Evolutionary conservation across 2,329 filamentous ascomycete genomes (phyloP), one percentile per base, ranked within the genome.

Genomic region (Chaetomiaceae sp.): DNA sequence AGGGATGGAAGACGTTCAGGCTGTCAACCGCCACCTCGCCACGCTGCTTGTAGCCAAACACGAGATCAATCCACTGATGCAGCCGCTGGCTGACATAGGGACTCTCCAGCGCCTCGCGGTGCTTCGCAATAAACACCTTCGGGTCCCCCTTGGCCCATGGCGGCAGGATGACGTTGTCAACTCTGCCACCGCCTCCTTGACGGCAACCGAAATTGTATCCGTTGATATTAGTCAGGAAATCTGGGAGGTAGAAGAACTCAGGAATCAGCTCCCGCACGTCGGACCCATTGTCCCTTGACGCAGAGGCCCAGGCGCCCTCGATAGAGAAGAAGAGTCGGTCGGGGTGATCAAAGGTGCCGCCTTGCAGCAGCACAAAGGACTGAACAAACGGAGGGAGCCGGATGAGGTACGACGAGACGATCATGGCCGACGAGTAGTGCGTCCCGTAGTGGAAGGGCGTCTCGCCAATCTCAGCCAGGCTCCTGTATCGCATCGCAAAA

Each of bases 361-460:
- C 93, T 67, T 99, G 93, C 2, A 99, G 79, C 8, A 97, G 74
- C 17, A 97, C 81, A 64, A 95, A 97, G 0, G 93, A 96, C 60
- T 97, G 89, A 20, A 96, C 92, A 65, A 97, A 99, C 0, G 93
- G 93, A 44, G 96, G 92, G 14, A 99, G 76, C 16, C 93, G 86
- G 62, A 99, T 96, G 35, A 99, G 78, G 63, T 96, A 99, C 0
- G 91, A 96, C 12, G 90, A 90, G 6, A 99, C 93, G 53, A 96
- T 96, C 93, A 97, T 99, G 7, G 93, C 93, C 2, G 93, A 97
- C 1, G 93, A 97, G 67, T 99, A 99, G 66, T 99, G 95, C 0
- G 95, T 99, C 16, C 93, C 93, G 60, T 97, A 99, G 65, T 99
- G 93, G 66, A 96, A 99, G 0, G 93, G 87, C 0, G 87, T 85